A percentile compares a stretch with the other conserved stretches of the same genome.
Evolutionary conservation across 352 stramenopile genomes (phyloP).

Genomic region (Lagenidium sp.): DNA sequence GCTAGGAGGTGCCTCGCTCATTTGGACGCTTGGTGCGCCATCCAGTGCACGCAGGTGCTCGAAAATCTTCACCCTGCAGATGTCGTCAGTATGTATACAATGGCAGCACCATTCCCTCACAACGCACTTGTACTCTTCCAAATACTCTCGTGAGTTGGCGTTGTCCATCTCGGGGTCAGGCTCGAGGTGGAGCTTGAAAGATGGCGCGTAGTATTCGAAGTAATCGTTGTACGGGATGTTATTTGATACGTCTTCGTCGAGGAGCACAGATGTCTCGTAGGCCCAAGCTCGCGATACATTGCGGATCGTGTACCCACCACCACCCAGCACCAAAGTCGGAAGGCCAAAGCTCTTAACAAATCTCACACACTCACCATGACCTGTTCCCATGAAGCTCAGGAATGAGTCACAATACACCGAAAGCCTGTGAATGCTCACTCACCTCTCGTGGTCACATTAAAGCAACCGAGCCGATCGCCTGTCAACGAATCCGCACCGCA

Average conservation of each 20-base stretch:
- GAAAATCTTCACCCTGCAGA: slow-evolving; percentile 70
- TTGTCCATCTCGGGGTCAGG: slow-evolving; percentile 72
- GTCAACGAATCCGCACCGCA: slow-evolving; percentile 97
- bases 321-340: slow-evolving; percentile 75
- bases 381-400: slow-evolving; percentile 10
- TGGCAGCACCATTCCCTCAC: too few relatives aligned
- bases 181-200: slow-evolving; percentile 82
- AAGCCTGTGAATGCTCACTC: too few relatives aligned
- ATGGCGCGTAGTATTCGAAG: slow-evolving; percentile 79
- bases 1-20: slow-evolving; percentile 62
- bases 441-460: slow-evolving; percentile 94
- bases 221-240: slow-evolving; percentile 83
- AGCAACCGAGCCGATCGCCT: slow-evolving; percentile 95
- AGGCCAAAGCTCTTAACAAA: slow-evolving; percentile 86
- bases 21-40: slow-evolving; percentile 75
- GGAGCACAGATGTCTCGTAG: slow-evolving; percentile 95
- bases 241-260: slow-evolving; percentile 75
- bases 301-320: slow-evolving; percentile 80
- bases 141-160: slow-evolving; percentile 74
- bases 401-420: slow-evolving; percentile 33
- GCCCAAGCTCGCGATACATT: slow-evolving; percentile 93
- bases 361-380: slow-evolving; percentile 70
- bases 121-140: slow-evolving; percentile 81
- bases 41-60: slow-evolving; percentile 68
- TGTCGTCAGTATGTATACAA: too few relatives aligned